These are phyloP conservation scores for Perilla frutescens DNA, from an alignment of 257 asterid genomes.

Conservation along the genomic window DNA sequence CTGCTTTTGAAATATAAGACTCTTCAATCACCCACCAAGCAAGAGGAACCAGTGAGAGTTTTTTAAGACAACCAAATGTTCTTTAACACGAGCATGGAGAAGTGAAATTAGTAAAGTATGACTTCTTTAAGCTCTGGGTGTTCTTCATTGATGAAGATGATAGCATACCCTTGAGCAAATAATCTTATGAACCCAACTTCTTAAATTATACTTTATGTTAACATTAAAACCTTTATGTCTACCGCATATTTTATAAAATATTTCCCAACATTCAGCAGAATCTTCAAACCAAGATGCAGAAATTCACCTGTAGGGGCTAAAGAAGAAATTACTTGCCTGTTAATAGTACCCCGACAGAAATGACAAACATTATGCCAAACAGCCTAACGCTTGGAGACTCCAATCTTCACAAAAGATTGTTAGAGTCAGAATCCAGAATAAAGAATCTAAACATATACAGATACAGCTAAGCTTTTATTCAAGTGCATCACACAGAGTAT, in stretches of 20 bases:
- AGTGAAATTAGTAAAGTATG: not conserved
- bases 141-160: not conserved
- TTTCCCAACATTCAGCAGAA: not conserved
- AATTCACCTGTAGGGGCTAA: not conserved
- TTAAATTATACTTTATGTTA: not conserved
- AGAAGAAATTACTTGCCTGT: conserved; percentile 61
- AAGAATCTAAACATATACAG: not conserved
- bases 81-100: not conserved
- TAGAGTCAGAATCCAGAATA: conserved; percentile 31
- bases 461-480: not conserved
- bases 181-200: not conserved
- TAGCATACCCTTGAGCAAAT: not conserved
- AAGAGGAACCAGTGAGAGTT: not conserved
- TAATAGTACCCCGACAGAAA: conserved; percentile 79
- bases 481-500: not conserved
- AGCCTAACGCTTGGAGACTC: conserved; percentile 92
- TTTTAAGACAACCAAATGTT: not conserved
- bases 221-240: not conserved
- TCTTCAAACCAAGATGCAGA: not conserved
- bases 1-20: not conserved
- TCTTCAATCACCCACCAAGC: not conserved
- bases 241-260: not conserved
- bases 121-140: not conserved
- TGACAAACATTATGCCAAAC: conserved; percentile 77
- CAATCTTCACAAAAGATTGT: conserved; percentile 61